phyloP scores from a whole-genome alignment of 2,329 filamentous ascomycete species.

The Ophiocordyceps australis region DNA sequence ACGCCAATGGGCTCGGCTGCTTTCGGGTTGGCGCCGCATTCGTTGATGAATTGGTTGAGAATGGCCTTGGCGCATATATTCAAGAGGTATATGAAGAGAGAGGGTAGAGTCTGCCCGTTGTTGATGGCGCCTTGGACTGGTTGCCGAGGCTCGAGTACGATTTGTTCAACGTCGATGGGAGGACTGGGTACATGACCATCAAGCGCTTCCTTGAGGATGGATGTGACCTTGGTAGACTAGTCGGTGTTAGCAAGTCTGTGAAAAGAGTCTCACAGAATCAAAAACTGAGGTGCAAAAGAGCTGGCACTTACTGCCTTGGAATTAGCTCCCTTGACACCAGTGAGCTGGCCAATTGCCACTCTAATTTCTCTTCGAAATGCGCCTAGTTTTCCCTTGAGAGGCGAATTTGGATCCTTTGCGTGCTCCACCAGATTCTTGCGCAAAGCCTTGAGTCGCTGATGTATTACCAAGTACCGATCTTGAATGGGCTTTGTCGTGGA shows the following conservation, averaged over 20 bases:
- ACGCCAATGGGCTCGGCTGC: constrained; percentile 68
- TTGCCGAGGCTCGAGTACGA: constrained; percentile 26
- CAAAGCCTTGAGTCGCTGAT: constrained; percentile 48
- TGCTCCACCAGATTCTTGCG: constrained; percentile 45
- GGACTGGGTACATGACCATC: constrained; percentile 31
- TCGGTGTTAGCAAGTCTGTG: constrained; percentile 7
- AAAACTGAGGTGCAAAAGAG: neutral
- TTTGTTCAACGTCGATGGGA: constrained; percentile 33
- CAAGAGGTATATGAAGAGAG: constrained; percentile 55
- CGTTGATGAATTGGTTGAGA: constrained; percentile 49
- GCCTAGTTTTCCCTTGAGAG: constrained; percentile 47
- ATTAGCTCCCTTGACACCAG: constrained; percentile 45
- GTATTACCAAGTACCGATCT: constrained; percentile 38
- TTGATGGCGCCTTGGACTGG: constrained; percentile 28
- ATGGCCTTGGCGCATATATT: constrained; percentile 60
- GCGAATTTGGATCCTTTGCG: constrained; percentile 23
- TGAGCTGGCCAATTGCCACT: constrained; percentile 57
- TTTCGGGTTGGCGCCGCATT: constrained; percentile 44
- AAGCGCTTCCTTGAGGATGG: constrained; percentile 31
- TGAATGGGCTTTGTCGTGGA: constrained; percentile 3
- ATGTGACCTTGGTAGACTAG: constrained; percentile 17
- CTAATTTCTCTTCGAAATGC: constrained; percentile 55
- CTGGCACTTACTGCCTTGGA: constrained; percentile 14
- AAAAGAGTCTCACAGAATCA: neutral
- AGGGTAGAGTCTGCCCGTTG: constrained; percentile 38